Base-by-base conservation (phyloP, 257 asterid species). In the Nicotiana paniculata region DNA sequence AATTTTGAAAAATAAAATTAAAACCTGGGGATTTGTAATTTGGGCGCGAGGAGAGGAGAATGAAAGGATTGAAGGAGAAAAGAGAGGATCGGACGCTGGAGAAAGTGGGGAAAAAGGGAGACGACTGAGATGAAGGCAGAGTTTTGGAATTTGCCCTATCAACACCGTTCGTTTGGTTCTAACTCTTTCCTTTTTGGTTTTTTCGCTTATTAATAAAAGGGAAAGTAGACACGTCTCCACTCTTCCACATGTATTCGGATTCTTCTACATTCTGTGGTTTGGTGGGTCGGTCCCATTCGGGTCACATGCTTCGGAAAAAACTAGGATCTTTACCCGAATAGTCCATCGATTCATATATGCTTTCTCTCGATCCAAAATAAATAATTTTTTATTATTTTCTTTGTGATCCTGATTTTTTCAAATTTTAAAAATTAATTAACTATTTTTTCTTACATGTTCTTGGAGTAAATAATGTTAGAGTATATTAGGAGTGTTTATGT, bases 61-160 rank as follows among this genome's bases (percentile, higher is more conserved):
- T 33, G 28, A 63, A 28, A 43, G 37, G 54, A 51, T 9, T 64
- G 74, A 66, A 46, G 77, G 80, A 62, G 63, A 9, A 17, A 43
- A 43, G 15, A 3, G 54, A 76, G 3, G 81, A 87, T 72, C 75
- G 83, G 75, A 63, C 74, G 88, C 55, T 88, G 84, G 90, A 83
- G 91, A 79, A 87, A 87, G 66, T 68, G 54, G 81, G 82, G 82
- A 70, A 86, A 83, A 84, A 70, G 69, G 65, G 82, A 24, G 94
- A 93, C 97, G 94, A 90, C 92, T 90, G 90, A 89, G 98, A 93
- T 90, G 90, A 84, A 84, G 93, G 84, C 76, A 77, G 89, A 84
- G 84, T 63, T 61, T 76, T 83, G 74, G 79, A 54, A 83, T 83
- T 82, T 92, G 86, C 77, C 77, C 85, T 90, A 93, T 93, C 96